phyloP scores from a whole-genome alignment of 345 rosid genomes.

The Acer yangbiense region DNA sequence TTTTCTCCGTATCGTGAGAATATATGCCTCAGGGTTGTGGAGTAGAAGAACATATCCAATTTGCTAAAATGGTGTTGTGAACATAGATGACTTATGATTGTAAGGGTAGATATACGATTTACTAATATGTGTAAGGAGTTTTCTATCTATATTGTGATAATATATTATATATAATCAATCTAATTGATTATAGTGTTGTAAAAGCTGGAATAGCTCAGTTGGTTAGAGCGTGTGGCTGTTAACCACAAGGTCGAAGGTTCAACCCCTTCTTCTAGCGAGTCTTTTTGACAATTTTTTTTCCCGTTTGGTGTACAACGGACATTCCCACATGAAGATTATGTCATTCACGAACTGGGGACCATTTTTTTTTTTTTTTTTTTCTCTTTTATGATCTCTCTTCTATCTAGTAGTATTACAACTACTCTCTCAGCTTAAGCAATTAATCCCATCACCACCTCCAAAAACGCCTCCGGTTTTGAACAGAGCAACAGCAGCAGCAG shows the following conservation, averaged over 20 bases:
- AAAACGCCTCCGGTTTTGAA: no score
- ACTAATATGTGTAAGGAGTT: no score
- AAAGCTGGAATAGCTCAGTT: conserved; percentile 52
- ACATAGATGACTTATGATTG: no score
- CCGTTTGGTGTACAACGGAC: neutral
- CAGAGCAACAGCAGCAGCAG: neutral
- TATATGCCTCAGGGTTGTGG: no score
- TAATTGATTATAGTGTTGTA: fast-evolving
- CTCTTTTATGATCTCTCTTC: neutral
- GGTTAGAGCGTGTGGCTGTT: conserved; percentile 61
- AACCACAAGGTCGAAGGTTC: conserved; percentile 61
- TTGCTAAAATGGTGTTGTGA: no score
- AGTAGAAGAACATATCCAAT: no score
- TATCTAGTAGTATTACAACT: neutral
- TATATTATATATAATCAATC: no score
- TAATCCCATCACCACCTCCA: no score
- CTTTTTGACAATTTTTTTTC: neutral
- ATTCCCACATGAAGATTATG: neutral
- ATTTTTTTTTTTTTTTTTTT: neutral
- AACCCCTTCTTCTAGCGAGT: conserved; percentile 35
- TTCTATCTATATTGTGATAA: no score
- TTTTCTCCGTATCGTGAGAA: no score
- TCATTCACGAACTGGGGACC: conserved; percentile 9
- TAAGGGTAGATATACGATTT: no score
- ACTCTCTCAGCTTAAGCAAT: no score